Percentiles rank a stretch among this genome's conserved stretches.
Conservation (phyloP, 345 rosid species). For the Citrus reticulata region DNA sequence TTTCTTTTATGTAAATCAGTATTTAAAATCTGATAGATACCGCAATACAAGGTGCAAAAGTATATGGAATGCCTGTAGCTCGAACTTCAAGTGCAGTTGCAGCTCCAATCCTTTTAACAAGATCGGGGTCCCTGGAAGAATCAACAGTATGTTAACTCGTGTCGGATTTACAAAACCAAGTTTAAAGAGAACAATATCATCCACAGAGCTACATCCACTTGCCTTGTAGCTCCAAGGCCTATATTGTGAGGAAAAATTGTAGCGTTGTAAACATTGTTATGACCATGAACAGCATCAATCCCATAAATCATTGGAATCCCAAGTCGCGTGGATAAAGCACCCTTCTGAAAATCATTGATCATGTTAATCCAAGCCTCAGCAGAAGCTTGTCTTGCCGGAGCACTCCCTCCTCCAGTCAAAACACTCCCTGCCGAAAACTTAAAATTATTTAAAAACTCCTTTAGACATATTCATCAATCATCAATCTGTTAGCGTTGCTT, state of each 20-base stretch:
- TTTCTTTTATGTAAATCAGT: neutral
- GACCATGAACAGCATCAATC: slow-evolving; percentile 86
- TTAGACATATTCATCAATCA: neutral
- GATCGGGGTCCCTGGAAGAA: slow-evolving; percentile 68
- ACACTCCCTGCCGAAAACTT: slow-evolving; percentile 39
- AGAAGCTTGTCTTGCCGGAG: slow-evolving; percentile 41
- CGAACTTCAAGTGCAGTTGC: slow-evolving; percentile 89
- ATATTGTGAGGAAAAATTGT: slow-evolving; percentile 88
- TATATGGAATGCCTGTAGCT: slow-evolving; percentile 80
- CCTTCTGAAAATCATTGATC: slow-evolving; percentile 49
- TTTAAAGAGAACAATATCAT: neutral
- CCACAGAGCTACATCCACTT: neutral
- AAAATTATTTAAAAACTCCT: neutral
- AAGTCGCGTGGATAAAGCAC: slow-evolving; percentile 60
- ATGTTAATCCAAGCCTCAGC: slow-evolving; percentile 40
- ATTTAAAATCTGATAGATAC: slow-evolving; percentile 27
- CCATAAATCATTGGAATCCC: slow-evolving; percentile 88
- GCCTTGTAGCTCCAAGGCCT: slow-evolving; percentile 86
- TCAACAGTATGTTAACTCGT: neutral
- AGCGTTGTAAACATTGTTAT: slow-evolving; percentile 73
- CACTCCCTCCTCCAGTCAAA: slow-evolving; percentile 70
- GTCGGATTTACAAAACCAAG: neutral
- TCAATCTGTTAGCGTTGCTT: neutral
- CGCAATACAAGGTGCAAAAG: slow-evolving; percentile 89
- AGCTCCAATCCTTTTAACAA: slow-evolving; percentile 76